These are phyloP conservation scores for Citrullus amarus DNA, from an alignment of 306 rosid genomes.

Conservation along the genomic window DNA sequence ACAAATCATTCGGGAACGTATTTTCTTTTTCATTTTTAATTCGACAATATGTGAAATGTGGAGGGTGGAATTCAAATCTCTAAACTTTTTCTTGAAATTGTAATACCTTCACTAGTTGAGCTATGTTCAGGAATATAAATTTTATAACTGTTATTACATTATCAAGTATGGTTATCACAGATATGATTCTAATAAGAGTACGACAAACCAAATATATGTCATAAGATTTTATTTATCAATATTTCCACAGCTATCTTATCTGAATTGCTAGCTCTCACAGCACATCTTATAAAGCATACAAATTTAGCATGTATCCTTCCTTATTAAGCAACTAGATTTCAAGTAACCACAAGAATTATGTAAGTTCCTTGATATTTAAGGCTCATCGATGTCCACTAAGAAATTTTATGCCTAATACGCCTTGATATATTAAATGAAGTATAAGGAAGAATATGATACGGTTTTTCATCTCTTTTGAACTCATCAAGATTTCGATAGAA, in stretches of 20 bases:
- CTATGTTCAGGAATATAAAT: background rate
- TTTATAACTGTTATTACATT: background rate
- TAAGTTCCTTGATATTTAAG: background rate
- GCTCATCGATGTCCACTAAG: background rate
- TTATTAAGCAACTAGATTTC: background rate
- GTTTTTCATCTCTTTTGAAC: background rate
- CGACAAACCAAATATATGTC: background rate
- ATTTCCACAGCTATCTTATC: background rate
- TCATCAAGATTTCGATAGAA: background rate
- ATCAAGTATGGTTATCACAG: background rate
- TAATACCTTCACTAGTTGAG: background rate
- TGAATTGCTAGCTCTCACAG: background rate
- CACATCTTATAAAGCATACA: background rate
- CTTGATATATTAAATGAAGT: background rate
- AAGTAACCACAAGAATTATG: background rate
- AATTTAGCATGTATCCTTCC: background rate
- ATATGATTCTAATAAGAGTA: background rate
- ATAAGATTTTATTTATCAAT: background rate
- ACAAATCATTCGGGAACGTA: no score
- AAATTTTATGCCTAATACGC: background rate
- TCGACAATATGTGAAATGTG: no score
- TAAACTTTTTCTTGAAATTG: background rate
- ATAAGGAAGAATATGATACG: background rate
- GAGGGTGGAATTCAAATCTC: background rate
- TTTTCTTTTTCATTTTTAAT: no score